Base-by-base conservation (phyloP, 306 rosid genomes). In the Adenanthera pavonina region DNA sequence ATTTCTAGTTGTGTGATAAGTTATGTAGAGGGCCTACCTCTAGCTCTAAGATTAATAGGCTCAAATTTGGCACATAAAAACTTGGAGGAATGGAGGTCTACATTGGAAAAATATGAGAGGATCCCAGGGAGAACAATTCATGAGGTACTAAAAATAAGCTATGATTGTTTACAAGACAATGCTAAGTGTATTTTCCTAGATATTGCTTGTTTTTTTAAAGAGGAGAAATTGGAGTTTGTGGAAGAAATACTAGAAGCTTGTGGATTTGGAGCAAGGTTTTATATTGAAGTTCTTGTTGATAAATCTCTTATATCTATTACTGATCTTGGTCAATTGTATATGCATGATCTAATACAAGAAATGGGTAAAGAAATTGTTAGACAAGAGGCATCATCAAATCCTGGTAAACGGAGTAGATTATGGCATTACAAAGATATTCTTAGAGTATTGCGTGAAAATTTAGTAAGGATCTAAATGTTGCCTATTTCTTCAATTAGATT, bases 261-360 rank as follows among this genome's bases (percentile, higher is more conserved):
- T 38, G 25, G 38, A 16, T 6, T 1, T 38, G 12, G 20, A 11
- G 13, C 71, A 7, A 35, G 44, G 44, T 65, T 36, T 38, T 35
- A 36, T 19, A 41, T 69, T 8, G 64, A 57, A 19, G 65, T 57
- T 30, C 78, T 82, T 69, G 3, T 59, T 8, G 33, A 9, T 3
- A 75, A 75, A 69, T 68, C 36, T 47, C 77, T 82, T 19, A 8
- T 82, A 56, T 57, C 72, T 7, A 3, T 38, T 60, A 13, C 2
- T 20, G 78, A 76, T 16, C 0, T 38, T n/a, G 75, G 78, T 11
- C 44, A 34, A 36, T 47, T 82, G 19, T 41, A 19, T 1, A 60
- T 77, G 66, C 81, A 81, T 81, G 81, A 81, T 14, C 53, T 76
- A 36, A 76, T 82, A 68, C 85, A 76, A 71, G 40, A 48, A 4